Conservation (phyloP, 2,329 filamentous ascomycete genomes). For the Aphanocladium album region DNA sequence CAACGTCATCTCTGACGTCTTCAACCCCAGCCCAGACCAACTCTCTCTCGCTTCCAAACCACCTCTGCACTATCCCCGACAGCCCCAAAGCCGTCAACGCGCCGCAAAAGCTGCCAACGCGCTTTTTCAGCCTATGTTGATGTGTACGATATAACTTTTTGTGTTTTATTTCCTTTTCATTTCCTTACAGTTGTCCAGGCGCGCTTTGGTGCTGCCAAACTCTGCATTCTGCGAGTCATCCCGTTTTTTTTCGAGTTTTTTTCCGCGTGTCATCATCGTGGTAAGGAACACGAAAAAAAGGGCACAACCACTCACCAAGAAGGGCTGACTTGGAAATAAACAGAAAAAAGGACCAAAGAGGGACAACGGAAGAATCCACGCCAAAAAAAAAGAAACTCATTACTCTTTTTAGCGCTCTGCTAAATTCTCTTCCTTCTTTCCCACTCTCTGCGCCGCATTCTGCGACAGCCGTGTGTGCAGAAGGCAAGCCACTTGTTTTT, state of each 20-base stretch:
- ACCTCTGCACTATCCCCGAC: background rate
- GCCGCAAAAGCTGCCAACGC: too few relatives aligned
- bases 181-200: background rate
- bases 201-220: background rate
- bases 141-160: slow-evolving; percentile 13
- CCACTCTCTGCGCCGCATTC: background rate
- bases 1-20: slow-evolving; percentile 48
- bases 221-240: background rate
- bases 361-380: background rate
- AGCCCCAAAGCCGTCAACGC: background rate
- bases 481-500: slow-evolving; percentile 8
- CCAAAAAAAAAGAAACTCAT: background rate
- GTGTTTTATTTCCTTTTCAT: slow-evolving; percentile 14
- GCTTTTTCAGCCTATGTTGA: background rate
- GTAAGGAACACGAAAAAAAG: background rate
- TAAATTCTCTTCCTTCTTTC: too few relatives aligned
- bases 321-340: background rate
- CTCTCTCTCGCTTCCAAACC: slow-evolving; percentile 9
- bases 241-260: background rate
- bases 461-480: background rate
- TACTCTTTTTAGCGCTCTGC: background rate
- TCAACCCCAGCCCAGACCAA: slow-evolving; percentile 25
- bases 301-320: background rate
- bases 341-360: background rate
- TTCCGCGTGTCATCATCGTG: background rate